phyloP scores from a whole-genome alignment of 371 early-diverging fungal species.

The Capillidium heterosporum region DNA sequence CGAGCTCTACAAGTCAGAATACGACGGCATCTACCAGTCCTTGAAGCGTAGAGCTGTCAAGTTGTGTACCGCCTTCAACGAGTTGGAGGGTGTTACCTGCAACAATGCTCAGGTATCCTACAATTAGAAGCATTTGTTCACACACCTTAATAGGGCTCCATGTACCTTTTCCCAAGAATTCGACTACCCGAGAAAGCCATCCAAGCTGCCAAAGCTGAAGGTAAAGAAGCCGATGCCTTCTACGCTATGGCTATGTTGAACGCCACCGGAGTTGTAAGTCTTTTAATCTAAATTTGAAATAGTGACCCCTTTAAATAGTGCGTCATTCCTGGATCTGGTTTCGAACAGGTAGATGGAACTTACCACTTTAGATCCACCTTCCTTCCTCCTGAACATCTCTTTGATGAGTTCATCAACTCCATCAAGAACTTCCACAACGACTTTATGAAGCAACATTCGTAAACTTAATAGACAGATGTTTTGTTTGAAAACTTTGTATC shows the following conservation, averaged over 20 bases:
- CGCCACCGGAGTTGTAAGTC: slow-evolving; percentile 72
- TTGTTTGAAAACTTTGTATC: too few species aligned
- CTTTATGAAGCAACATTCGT: slow-evolving; percentile 54
- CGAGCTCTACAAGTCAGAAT: slow-evolving; percentile 50
- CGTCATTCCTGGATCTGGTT: slow-evolving; percentile 75
- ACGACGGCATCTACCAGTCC: slow-evolving; percentile 55
- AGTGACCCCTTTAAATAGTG: slow-evolving; percentile 19
- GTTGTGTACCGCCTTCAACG: slow-evolving; percentile 61
- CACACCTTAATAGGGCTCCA: slow-evolving; percentile 44
- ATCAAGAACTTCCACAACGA: slow-evolving; percentile 57
- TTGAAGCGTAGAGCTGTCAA: slow-evolving; percentile 56
- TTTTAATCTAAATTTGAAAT: slow-evolving; percentile 6
- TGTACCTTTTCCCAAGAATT: slow-evolving; percentile 89
- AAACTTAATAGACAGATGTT: background rate
- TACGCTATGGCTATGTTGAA: slow-evolving; percentile 82
- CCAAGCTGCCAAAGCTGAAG: slow-evolving; percentile 41
- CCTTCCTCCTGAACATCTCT: slow-evolving; percentile 3
- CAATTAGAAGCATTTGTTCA: background rate
- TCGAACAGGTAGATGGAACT: slow-evolving; percentile 75
- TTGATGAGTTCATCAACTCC: slow-evolving; percentile 40
- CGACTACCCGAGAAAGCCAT: slow-evolving; percentile 52
- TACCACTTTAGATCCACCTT: slow-evolving; percentile 30
- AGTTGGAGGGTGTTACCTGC: slow-evolving; percentile 72
- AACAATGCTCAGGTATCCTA: slow-evolving; percentile 34
- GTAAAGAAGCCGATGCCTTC: slow-evolving; percentile 63